Percentiles rank a stretch among this genome's conserved stretches.
phyloP scores from a whole-genome alignment of 164 flowering plant genomes.

The Malania oleifera region DNA sequence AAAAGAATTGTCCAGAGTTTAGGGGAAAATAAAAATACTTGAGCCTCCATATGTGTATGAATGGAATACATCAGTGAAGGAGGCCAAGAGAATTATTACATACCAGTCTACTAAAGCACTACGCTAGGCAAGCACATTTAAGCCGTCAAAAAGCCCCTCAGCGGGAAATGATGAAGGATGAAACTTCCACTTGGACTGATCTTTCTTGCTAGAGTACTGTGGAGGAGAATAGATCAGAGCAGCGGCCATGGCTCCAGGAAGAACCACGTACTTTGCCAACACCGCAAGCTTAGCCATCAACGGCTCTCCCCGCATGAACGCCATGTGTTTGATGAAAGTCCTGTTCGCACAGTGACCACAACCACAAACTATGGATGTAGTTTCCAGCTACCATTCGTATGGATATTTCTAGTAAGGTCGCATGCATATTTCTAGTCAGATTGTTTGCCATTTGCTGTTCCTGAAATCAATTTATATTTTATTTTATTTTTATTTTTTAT shows the following conservation, averaged over 20 bases:
- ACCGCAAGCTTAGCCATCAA: constrained; percentile 36
- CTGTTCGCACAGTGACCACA: no score
- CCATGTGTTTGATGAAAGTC: no score
- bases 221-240: constrained; percentile 38
- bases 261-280: constrained; percentile 27
- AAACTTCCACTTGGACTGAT: constrained; percentile 13
- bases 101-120: neutral
- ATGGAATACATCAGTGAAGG: neutral
- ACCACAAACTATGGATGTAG: no score
- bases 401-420: no score
- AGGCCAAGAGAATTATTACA: neutral
- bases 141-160: neutral
- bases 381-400: no score
- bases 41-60: neutral
- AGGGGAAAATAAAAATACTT: neutral
- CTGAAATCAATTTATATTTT: no score
- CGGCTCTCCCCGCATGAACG: constrained; percentile 34
- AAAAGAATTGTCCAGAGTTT: neutral
- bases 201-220: constrained; percentile 15
- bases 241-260: constrained; percentile 39
- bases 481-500: no score
- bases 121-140: neutral
- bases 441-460: no score
- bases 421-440: no score
- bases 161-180: constrained; percentile 10